Base-by-base conservation (phyloP, 768 basidiomycete genomes). In the Tulasnella sp. region DNA sequence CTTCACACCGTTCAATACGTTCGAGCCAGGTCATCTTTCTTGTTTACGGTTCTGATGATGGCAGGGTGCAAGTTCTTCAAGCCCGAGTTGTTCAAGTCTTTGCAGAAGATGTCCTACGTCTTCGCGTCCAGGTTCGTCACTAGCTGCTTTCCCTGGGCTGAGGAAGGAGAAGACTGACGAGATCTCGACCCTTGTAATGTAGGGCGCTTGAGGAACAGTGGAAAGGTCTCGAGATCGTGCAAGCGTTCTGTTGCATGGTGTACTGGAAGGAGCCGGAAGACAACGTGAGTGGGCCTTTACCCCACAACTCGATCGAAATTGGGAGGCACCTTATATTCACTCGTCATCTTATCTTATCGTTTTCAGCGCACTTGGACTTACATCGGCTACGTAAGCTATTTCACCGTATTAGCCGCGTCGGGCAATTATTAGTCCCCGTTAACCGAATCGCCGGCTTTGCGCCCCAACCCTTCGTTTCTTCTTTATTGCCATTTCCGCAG, bases 191-290 rank as follows among this genome's bases (percentile, higher is more conserved):
- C 17, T 22, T n/a, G 19, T 29, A 31, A 42, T 91, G 78, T 89
- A 88, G 89, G 76, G 93, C 93, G 12, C 93, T 96, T 80, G 86
- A 89, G 36, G 89, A 92, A 78, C 87, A 86, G n/a, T 90, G 88
- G 88, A 91, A 93, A 81, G 87, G 90, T 78, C 89, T 96, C 74
- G 94, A 95, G 83, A 90, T 95, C 34, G 91, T 93, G 7, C 95
- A 97, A 83, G 93, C 93, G 38, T 93, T 94, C 81, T 91, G 92
- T n/a, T 94, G 93, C 80, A 85, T 96, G 77, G 93, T 91, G 52
- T 96, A 96, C 83, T 96, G 93, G 93, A 91, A 88, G 81, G 92
- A 93, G 79, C 91, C 93, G 49, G 90, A 92, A 78, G 95, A 97
- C 79, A 92, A 89, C 75, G 91, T 92, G 79, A 70, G 87, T 82